Evolutionary conservation across 2,329 filamentous ascomycete genomes (phyloP), one percentile per base, ranked within the genome.

Genomic region (Graphilbum ipis-grandicollis): DNA sequence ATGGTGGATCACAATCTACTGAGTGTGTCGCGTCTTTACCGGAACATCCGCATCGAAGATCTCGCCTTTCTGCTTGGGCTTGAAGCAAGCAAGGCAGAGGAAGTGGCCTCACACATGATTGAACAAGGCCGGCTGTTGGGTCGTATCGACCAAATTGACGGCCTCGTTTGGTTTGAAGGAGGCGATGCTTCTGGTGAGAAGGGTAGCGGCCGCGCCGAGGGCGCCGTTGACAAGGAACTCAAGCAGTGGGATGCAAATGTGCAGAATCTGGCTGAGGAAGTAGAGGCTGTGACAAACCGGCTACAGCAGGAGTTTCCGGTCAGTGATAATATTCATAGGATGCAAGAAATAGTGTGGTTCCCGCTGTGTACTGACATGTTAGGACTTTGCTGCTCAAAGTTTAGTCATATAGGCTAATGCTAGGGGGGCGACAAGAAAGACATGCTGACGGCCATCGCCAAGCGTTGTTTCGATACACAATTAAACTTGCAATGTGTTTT

Each of bases 1-100:
- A 83, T 98, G 9, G 76, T 94, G 15, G 90, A 98, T 59, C 90
- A 98, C 60, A 98, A 98, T 53, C 65, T 98, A 14, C 73, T 94
- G 18, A 85, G 79, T 17, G 82, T 79, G 2, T 93, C 84, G 33
- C 70, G 74, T 34, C 60, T 90, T 14, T 90, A 85, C 55, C 71
- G 65, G 48, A 88, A 88, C 52, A 86, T 88, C 43, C 65, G 66
- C 4, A 75, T 84, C 46, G 76, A 80, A 39, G 75, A 76, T 19
- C 66, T 98, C 1, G 90, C 78, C 1, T 60, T 66, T 29, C 66
- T 94, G 28, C 63, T 98, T 13, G 85, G 82, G 0, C 66, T 94
- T 5, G 73, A 82, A 40, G 73, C 72, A 0, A 80, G 81, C 36
- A 79, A 77, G 54, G 88, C 88, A 4, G 90, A 98, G 62, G 76